Conservation (phyloP, 805 yeast species). For the Lachancea sp. region DNA sequence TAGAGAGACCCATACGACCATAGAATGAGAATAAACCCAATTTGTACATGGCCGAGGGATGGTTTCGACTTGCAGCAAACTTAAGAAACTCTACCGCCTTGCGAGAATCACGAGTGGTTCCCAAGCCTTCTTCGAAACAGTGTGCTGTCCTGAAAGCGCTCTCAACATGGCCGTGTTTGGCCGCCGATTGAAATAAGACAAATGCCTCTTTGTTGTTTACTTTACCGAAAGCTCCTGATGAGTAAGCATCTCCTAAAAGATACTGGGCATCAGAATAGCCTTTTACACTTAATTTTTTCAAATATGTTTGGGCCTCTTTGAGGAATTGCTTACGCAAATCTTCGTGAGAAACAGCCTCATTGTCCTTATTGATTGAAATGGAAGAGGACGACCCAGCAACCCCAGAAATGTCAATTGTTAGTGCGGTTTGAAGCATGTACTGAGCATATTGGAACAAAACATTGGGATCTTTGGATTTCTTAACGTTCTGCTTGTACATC, state of each 20-base stretch:
- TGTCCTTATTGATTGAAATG: neutral
- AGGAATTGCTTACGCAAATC: conserved; percentile 50
- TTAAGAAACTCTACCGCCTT: conserved; percentile 77
- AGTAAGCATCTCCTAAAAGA: conserved; percentile 80
- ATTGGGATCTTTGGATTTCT: conserved; percentile 75
- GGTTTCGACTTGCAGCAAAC: conserved; percentile 84
- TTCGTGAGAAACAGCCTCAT: conserved; percentile 12
- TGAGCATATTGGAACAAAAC: conserved; percentile 89
- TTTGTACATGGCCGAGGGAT: conserved; percentile 95
- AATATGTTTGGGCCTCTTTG: conserved; percentile 68
- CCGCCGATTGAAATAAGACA: conserved; percentile 74
- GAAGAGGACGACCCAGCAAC: conserved; percentile 8
- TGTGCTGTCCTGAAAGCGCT: conserved; percentile 86
- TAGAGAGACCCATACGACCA: conserved; percentile 73
- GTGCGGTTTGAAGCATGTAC: conserved; percentile 79
- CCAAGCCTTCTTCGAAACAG: conserved; percentile 91
- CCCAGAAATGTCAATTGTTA: conserved; percentile 41
- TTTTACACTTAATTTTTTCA: conserved; percentile 65
- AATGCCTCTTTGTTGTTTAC: conserved; percentile 74
- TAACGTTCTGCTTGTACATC: conserved; percentile 78
- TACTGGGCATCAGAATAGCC: conserved; percentile 91
- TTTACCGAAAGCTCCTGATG: conserved; percentile 79
- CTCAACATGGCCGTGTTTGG: conserved; percentile 89
- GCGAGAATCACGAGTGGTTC: conserved; percentile 81
- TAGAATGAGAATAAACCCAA: conserved; percentile 82